Evolutionary conservation across 1,139 yeast genomes (phyloP), one percentile per base, ranked within the genome.

Genomic region (Scheffersomyces insectosa): DNA sequence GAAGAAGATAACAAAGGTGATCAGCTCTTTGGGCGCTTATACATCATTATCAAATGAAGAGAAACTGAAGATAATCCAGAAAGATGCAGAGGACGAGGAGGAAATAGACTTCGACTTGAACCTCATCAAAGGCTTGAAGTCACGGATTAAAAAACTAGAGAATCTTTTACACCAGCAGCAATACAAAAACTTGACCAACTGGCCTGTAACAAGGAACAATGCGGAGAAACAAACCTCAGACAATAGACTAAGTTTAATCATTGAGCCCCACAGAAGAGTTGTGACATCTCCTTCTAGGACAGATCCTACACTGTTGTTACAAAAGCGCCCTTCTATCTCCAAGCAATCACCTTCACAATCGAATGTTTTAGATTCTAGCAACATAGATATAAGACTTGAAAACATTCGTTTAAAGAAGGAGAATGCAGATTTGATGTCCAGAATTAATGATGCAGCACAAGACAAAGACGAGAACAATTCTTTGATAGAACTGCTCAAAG

Each of bases 111-210:
- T 54, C 42, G 75, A 72, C 47, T 56, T 67, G 35, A 66, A 71
- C 36, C 51, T 78, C 10, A 66, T 82, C 3, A 73, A 72, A 49
- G 87, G 86, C 0, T 78, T 84, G 47, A 79, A 81, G 54, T 62
- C 71, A 14, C 63, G 90, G 43, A 82, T 85, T 20, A 77, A 72
- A 50, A 85, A 82, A 51, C 66, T 85, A 39, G 95, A 86, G 53
- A 80, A 77, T 44, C 62, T 85, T 28, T 61, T 86, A 11, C 90
- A 85, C 56, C 88, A 84, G 51, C 82, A 79, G 38, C 85, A 79
- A 48, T 81, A 77, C 55, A 76, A 77, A 40, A 78, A 80, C 46
- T 67, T 81, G 27, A 70, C 74, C n/a, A 74, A 70, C 33, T 81
- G 87, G 87, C 85, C 87, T 1, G 62, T 59, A 5, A 52, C 50